Conservation (phyloP, 306 rosid genomes). For the Rubus parviflorus region DNA sequence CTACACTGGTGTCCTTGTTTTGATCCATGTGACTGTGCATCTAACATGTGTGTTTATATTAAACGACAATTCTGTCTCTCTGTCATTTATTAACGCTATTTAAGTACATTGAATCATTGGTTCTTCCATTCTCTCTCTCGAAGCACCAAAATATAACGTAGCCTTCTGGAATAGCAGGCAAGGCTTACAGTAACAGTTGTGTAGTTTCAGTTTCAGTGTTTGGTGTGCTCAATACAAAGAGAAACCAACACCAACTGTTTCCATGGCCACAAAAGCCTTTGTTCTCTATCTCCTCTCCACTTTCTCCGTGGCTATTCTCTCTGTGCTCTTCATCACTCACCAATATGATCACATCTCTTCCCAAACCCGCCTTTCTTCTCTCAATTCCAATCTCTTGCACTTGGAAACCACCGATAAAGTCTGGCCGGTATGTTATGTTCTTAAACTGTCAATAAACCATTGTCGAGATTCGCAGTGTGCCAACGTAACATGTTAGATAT, state of each 20-base stretch:
- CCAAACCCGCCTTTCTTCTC: constrained; percentile 15
- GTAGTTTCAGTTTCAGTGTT: neutral
- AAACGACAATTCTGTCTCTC: neutral
- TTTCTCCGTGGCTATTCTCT: constrained; percentile 57
- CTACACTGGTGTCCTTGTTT: neutral
- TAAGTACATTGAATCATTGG: neutral
- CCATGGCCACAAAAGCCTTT: constrained; percentile 53
- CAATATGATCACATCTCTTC: neutral
- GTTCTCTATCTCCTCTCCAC: constrained; percentile 54
- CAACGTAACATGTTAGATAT: neutral
- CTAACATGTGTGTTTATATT: neutral
- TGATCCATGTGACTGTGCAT: neutral
- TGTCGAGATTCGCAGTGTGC: neutral
- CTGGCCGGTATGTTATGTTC: constrained; percentile 67
- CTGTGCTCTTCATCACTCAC: constrained; percentile 41
- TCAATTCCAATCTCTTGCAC: constrained; percentile 12
- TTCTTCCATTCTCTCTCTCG: neutral
- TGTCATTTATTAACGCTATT: neutral
- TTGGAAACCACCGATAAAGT: constrained; percentile 30
- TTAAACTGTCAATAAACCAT: neutral
- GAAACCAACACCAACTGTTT: neutral
- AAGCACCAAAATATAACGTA: neutral
- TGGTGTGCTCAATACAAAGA: neutral
- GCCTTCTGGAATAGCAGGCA: neutral
- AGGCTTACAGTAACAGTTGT: neutral